These are phyloP conservation scores for Dendrobium officinale DNA, from an alignment of 106 monocot genomes.

Conservation along the genomic window DNA sequence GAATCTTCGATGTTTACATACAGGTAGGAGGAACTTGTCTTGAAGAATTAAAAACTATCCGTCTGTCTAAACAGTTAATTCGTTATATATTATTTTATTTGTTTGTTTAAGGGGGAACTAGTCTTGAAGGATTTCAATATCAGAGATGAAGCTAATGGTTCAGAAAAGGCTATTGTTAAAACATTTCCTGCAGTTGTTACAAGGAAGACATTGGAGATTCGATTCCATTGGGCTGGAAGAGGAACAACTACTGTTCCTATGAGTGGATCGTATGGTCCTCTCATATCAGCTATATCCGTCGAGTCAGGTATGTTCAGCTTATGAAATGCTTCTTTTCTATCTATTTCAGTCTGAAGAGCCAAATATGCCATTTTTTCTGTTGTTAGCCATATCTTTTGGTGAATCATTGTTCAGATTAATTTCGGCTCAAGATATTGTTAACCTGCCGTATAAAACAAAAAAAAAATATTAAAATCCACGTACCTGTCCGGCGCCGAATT, in stretches of 20 bases:
- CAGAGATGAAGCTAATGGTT: slow-evolving; percentile 41
- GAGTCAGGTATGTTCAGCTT: slow-evolving; percentile 27
- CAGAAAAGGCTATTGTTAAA: slow-evolving; percentile 40
- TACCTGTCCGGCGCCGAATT: too few relatives aligned
- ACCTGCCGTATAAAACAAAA: too few relatives aligned
- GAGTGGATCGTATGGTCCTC: slow-evolving; percentile 74
- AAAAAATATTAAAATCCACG: too few relatives aligned
- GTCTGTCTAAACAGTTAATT: not conserved
- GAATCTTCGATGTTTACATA: slow-evolving; percentile 67
- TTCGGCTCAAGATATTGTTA: not conserved
- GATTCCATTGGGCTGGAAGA: slow-evolving; percentile 74
- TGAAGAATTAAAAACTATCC: not conserved
- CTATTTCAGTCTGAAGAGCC: not conserved
- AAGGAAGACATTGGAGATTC: slow-evolving; percentile 49
- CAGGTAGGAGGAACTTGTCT: slow-evolving; percentile 36
- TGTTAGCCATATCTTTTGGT: not conserved
- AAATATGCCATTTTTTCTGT: not conserved
- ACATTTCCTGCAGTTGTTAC: slow-evolving; percentile 39
- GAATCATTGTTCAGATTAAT: not conserved
- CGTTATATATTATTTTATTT: slow-evolving; percentile 5
- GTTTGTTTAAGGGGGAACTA: slow-evolving; percentile 38
- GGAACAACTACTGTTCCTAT: slow-evolving; percentile 65
- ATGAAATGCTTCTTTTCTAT: not conserved
- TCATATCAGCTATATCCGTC: slow-evolving; percentile 75
- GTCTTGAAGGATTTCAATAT: slow-evolving; percentile 72